Evolutionary conservation across 148 eudicot genomes (phyloP), one percentile per base, ranked within the genome.

Genomic region (Limonium bicolor): DNA sequence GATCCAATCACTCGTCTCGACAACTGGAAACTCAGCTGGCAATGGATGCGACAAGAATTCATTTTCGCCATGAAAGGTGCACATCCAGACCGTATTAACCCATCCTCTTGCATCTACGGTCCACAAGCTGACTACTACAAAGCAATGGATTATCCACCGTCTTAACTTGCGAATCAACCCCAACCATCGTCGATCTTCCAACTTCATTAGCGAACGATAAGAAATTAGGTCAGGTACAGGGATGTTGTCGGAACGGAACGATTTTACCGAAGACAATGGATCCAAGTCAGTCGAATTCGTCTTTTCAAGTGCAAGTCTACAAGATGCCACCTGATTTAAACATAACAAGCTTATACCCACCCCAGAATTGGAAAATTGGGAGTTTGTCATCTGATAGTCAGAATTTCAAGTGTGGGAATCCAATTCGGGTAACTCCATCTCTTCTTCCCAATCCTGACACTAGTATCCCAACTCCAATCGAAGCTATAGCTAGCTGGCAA

Each of bases 281-380:
- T n/a, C 33, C 1, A 0, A 29, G 1, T 1, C 7, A 29, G 33
- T 29, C 33, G 0, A 41, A 30, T 35, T 76, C 90, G 1, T 46
- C 66, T 1, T 80, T 80, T 58, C 72, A 67, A 47, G 57, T 80
- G 24, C 61, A 76, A 6, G 90, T 80, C 24, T 55, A 48, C 40
- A 80, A 80, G 53, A 76, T 80, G 83, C 90, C 90, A 2, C 90
- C 90, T 17, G 72, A 73, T 49, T 46, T 69, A 40, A 72, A 80
- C 59, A 67, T 56, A 13, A 61, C 90, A 14, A 30, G 41, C 6
- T 36, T 80, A 10, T 19, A 28, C 29, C 80, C 83, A 1, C 90
- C 90, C 5, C 80, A 72, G 64, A 80, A 76, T 36, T 80, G 79
- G 74, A 63, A 41, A 50, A 76, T 80, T 33, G 49, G 48, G 12